Conservation (phyloP, 1,284 basidiomycete species). For the Ganoderma resinaceum region DNA sequence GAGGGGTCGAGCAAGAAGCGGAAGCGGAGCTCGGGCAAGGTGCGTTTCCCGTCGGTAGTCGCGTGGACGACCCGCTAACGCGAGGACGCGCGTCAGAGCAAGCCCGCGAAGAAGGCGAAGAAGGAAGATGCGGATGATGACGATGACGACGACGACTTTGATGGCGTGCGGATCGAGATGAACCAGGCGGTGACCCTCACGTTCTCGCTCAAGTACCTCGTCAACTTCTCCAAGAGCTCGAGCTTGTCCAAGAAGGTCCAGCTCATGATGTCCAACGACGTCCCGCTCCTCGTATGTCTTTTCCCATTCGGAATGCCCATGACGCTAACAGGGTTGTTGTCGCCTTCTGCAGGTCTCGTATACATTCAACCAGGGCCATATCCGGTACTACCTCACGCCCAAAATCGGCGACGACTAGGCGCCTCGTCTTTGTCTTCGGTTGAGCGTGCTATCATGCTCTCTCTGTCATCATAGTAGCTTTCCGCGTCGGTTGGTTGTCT, state of each 20-base stretch:
- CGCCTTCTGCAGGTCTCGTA: conserved; percentile 72
- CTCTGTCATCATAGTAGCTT: background rate
- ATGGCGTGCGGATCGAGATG: conserved; percentile 83
- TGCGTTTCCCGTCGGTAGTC: conserved; percentile 35
- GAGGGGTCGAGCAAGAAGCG: conserved; percentile 62
- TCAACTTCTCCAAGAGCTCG: conserved; percentile 96
- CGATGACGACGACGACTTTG: conserved; percentile 47
- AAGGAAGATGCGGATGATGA: conserved; percentile 51
- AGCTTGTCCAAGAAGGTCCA: conserved; percentile 78
- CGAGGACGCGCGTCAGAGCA: conserved; percentile 45
- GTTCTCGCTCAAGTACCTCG: conserved; percentile 97
- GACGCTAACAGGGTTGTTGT: background rate
- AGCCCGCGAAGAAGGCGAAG: conserved; percentile 60
- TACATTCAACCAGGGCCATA: conserved; percentile 83
- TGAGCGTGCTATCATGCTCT: background rate
- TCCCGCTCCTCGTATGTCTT: conserved; percentile 80
- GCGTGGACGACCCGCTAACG: background rate
- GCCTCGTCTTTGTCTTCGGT: background rate
- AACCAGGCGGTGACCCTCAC: conserved; percentile 93
- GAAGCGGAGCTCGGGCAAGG: conserved; percentile 67
- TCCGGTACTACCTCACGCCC: conserved; percentile 88
- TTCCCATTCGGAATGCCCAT: too few species aligned
- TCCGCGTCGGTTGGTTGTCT: conserved; percentile 1
- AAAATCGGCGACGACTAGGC: conserved; percentile 84
- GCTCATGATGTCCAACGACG: conserved; percentile 91